These are phyloP conservation scores for Sodiomyces alkalinus DNA, from an alignment of 2,329 filamentous ascomycete species.

Conservation along the genomic window DNA sequence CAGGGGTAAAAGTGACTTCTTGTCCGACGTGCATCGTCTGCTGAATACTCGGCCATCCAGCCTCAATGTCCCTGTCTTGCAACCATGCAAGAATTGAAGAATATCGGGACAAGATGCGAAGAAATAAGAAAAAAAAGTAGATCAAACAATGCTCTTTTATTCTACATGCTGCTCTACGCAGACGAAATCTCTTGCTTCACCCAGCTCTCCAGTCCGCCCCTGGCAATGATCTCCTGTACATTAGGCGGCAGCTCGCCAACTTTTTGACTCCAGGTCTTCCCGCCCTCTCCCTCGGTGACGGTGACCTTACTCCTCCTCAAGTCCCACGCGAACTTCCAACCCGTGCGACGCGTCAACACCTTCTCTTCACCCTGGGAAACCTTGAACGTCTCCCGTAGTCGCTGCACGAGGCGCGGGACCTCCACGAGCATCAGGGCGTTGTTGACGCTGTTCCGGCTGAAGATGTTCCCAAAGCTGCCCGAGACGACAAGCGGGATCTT, in stretches of 20 bases:
- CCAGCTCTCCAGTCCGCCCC: constrained; percentile 70
- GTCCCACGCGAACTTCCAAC: constrained; percentile 77
- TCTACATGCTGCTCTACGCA: no score
- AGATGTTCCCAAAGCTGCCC: constrained; percentile 75
- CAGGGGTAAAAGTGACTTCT: background rate
- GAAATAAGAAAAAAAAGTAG: constrained; percentile 55
- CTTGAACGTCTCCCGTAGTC: constrained; percentile 46
- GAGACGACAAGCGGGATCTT: constrained; percentile 66
- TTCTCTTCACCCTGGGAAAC: constrained; percentile 29
- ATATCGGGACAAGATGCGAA: no score
- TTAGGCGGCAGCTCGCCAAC: constrained; percentile 74
- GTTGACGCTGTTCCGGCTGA: constrained; percentile 64
- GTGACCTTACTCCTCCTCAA: constrained; percentile 54
- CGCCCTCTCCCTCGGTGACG: constrained; percentile 53
- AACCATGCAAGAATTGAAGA: no score
- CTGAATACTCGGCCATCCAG: background rate
- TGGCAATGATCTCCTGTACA: constrained; percentile 71
- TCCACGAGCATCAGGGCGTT: constrained; percentile 63
- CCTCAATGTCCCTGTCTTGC: no score
- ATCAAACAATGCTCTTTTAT: no score
- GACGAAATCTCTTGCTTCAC: constrained; percentile 58
- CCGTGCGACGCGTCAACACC: constrained; percentile 54
- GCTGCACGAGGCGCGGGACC: constrained; percentile 48
- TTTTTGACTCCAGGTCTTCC: constrained; percentile 59
- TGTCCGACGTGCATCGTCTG: background rate